Base-by-base conservation (phyloP, 176 grass and related monocot species). In the Bolboschoenus planiculmis region DNA sequence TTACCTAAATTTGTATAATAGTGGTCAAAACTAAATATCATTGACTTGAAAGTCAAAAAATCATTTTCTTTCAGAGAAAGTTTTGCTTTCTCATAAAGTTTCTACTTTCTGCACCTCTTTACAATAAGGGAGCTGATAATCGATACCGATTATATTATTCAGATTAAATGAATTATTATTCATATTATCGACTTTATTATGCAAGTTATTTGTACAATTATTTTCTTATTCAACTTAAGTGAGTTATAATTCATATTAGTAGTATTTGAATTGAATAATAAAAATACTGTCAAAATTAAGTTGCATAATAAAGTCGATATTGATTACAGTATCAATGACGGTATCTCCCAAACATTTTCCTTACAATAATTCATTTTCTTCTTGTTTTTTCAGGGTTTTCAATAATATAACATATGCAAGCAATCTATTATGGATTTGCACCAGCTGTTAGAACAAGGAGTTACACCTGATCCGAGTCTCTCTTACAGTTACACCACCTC, bases 381-480 rank as follows among this genome's bases (percentile, higher is more conserved):
- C 16, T 37, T 66, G 36, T 59, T 81, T 51, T 92, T 81, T 54
- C 85, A 87, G 91, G 64, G 84, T 85, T 83, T 81, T 90, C 63
- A 48, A 34, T 65, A 10, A 44, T 50, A 46, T 31, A 82, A 18
- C 37, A 40, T 66, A 63, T 82, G 60, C 56, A 56, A 42, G 86
- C 84, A 87, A 85, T 83, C 64, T 92, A 93, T 85, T 89, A 98
- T 98, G 95, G 90, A 98, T 86, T 90, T 88, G 23, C 90, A 90
- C 68, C 92, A 91, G 87, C 50, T 95, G 36, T 88, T 93, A 0
- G 91, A 97, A 66, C 91, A 93, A 87, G 84, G 68, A 90, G 82
- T 91, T 53, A 85, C 83, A 13, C 44, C 86, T 46, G 83, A 62
- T 58, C 80, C 53, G 18, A 48, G 88, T 30, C 79, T 73, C 90